Conservation (phyloP, 495 filamentous ascomycete genomes). For the Tuber calosporum region DNA sequence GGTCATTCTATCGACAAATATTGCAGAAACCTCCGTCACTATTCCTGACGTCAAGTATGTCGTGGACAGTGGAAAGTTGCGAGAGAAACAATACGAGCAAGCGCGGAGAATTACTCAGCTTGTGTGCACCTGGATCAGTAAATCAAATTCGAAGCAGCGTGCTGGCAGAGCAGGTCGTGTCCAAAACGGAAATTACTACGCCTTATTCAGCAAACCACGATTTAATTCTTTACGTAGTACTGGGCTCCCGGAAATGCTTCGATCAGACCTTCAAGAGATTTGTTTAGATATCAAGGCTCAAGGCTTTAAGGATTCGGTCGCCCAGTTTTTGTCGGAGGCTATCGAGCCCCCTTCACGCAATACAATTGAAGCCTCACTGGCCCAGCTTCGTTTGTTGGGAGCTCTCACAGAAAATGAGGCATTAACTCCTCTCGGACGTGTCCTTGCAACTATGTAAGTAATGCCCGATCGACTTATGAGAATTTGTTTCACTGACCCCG, state of each 20-base stretch:
- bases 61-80: constrained; percentile 52
- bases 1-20: constrained; percentile 55
- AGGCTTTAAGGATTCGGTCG: constrained; percentile 45
- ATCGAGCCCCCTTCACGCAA: constrained; percentile 50
- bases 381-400: constrained; percentile 46
- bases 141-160: constrained; percentile 52
- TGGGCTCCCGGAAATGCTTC: constrained; percentile 49
- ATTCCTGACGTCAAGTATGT: constrained; percentile 56
- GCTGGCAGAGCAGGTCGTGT: constrained; percentile 56
- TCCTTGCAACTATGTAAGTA: constrained; percentile 47
- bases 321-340: constrained; percentile 48
- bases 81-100: constrained; percentile 51
- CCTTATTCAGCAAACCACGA: constrained; percentile 49
- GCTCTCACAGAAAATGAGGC: constrained; percentile 50
- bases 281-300: constrained; percentile 50
- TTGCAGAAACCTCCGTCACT: constrained; percentile 57
- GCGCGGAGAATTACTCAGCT: constrained; percentile 46
- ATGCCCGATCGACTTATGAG: background rate
- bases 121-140: constrained; percentile 50
- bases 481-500: background rate
- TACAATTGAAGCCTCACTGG: constrained; percentile 47
- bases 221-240: constrained; percentile 48
- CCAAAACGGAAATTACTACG: constrained; percentile 54
- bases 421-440: constrained; percentile 50
- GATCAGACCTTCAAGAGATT: constrained; percentile 49